phyloP scores from a whole-genome alignment of 208 protist species.

The Leishmania amazonensis region DNA sequence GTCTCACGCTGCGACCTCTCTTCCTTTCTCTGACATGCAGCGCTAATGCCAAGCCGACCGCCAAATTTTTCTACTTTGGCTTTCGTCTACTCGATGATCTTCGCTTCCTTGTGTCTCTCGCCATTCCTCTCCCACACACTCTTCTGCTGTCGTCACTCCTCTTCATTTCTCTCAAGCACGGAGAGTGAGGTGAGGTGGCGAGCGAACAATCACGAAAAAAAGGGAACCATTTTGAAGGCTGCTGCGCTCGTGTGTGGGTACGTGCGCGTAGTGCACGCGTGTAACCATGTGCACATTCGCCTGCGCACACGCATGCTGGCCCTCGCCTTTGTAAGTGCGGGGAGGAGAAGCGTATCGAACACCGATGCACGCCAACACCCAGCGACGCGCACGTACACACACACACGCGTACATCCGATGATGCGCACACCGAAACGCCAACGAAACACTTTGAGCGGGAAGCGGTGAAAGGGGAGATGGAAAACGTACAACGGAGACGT shows the following conservation, averaged over 20 bases:
- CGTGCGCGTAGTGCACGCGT: not conserved
- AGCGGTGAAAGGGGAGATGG: no score
- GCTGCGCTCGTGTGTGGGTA: not conserved
- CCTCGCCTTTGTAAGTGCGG: not conserved
- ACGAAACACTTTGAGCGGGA: not conserved
- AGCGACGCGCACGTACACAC: not conserved
- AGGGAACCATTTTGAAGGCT: not conserved
- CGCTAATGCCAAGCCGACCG: not conserved
- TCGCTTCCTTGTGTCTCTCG: not conserved
- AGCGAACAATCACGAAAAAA: not conserved
- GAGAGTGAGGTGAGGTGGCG: not conserved
- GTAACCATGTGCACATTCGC: not conserved
- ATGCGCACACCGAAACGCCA: not conserved
- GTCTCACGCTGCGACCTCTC: no score
- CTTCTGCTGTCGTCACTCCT: conserved; percentile 2
- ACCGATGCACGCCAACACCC: not conserved
- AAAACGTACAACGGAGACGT: no score
- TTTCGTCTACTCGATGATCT: not conserved
- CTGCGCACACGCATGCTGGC: not conserved
- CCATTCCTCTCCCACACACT: not conserved
- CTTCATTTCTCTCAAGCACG: not conserved
- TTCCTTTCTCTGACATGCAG: not conserved
- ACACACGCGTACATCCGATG: not conserved
- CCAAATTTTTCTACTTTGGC: not conserved
- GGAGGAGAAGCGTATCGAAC: not conserved